A percentile compares a stretch with the other conserved stretches of the same genome.
Evolutionary conservation across 768 basidiomycete genomes (phyloP).

Genomic region (Tylopilus subfusipes): DNA sequence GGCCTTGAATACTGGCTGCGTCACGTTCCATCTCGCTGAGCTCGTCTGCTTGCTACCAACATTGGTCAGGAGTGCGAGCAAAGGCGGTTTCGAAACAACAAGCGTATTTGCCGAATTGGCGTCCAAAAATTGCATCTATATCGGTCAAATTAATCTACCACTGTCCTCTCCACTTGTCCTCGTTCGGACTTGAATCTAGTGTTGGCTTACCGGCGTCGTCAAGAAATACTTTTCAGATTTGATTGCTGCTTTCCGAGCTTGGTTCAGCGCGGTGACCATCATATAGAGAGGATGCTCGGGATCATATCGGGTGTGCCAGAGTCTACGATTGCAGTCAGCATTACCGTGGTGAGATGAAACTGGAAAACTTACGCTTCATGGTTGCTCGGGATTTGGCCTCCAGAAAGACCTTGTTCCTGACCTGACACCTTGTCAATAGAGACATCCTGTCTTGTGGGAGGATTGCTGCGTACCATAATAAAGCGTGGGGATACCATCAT

Average conservation of each 20-base stretch:
- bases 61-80: constrained; percentile 57
- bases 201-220: constrained; percentile 40
- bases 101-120: constrained; percentile 39
- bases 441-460: neutral
- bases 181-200: neutral
- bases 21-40: constrained; percentile 41
- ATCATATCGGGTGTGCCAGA: constrained; percentile 59
- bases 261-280: constrained; percentile 49
- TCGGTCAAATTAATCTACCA: neutral
- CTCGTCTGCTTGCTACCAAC: constrained; percentile 38
- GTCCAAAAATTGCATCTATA: constrained; percentile 44
- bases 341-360: neutral
- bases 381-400: constrained; percentile 43
- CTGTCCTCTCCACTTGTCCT: neutral
- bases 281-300: constrained; percentile 47
- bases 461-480: constrained; percentile 40
- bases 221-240: constrained; percentile 41
- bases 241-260: constrained; percentile 50
- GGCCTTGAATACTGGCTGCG: constrained; percentile 37
- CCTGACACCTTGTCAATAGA: constrained; percentile 23
- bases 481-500: constrained; percentile 49
- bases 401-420: constrained; percentile 49
- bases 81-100: constrained; percentile 51
- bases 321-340: constrained; percentile 33
- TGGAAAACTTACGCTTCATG: constrained; percentile 43